These are phyloP conservation scores for Chytriomyces confervae DNA, from an alignment of 192 early-diverging fungal species.

Conservation along the genomic window DNA sequence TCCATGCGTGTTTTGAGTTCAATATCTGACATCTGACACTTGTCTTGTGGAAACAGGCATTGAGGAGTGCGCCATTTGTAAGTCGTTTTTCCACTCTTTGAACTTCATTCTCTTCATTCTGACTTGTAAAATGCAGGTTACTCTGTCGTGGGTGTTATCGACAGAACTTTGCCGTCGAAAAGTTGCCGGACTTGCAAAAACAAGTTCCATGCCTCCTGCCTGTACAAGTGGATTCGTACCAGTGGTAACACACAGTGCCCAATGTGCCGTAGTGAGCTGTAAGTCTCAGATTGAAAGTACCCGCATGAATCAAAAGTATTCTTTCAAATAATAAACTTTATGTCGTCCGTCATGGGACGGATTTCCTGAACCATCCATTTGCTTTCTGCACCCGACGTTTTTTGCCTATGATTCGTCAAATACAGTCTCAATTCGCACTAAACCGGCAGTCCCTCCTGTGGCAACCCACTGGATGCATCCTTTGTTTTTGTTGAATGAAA, in stretches of 20 bases:
- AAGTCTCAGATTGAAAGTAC: not conserved
- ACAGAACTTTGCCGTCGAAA: slow-evolving; percentile 85
- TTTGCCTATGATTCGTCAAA: slow-evolving; percentile 2
- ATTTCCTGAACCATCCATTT: not conserved
- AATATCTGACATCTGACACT: not conserved
- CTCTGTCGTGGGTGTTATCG: slow-evolving; percentile 88
- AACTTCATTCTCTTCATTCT: slow-evolving; percentile 2
- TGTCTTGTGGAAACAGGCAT: slow-evolving; percentile 30
- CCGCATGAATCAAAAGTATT: not conserved
- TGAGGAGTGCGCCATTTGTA: slow-evolving; percentile 95
- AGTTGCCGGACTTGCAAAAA: slow-evolving; percentile 94
- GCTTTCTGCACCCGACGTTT: not conserved
- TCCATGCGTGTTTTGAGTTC: not conserved
- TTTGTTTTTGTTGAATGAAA: slow-evolving; percentile 9
- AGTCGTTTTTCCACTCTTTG: not conserved
- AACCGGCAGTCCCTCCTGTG: slow-evolving; percentile 22
- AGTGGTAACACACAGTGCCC: slow-evolving; percentile 76
- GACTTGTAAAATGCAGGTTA: slow-evolving; percentile 59
- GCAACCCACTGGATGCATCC: slow-evolving; percentile 18
- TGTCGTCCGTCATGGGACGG: not conserved
- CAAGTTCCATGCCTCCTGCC: slow-evolving; percentile 89
- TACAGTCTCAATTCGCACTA: slow-evolving; percentile 22
- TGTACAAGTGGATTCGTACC: slow-evolving; percentile 86
- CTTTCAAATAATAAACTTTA: not conserved
- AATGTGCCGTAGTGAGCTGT: slow-evolving; percentile 62